Evolutionary conservation across 2,329 filamentous ascomycete genomes (phyloP).

Genomic region (Cladophialophora bantiana): DNA sequence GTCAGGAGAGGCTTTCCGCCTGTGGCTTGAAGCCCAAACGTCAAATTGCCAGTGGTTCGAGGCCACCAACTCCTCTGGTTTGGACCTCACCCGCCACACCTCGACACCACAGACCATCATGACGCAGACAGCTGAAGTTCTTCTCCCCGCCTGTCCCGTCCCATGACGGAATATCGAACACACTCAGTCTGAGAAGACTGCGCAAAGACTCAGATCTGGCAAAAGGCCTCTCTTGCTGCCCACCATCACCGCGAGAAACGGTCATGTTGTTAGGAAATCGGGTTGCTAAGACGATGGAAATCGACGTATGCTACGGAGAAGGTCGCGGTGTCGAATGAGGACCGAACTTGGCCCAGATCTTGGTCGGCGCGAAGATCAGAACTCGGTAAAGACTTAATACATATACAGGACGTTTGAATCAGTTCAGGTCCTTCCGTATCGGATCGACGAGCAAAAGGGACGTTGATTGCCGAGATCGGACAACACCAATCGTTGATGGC

Average conservation of each 20-base stretch:
- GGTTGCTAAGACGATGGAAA: neutral
- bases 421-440: neutral
- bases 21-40: slow-evolving; percentile 11
- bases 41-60: neutral
- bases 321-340: neutral
- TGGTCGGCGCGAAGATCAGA: slow-evolving; percentile 3
- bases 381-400: neutral
- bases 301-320: neutral
- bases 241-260: neutral
- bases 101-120: slow-evolving; percentile 1
- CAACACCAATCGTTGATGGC: neutral
- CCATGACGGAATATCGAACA: neutral
- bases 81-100: slow-evolving; percentile 13
- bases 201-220: neutral
- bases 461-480: slow-evolving; percentile 15
- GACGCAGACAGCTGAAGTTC: neutral
- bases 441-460: slow-evolving; percentile 14
- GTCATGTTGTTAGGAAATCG: neutral
- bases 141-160: neutral
- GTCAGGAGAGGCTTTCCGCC: slow-evolving; percentile 1
- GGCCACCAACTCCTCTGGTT: neutral
- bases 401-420: slow-evolving; percentile 3
- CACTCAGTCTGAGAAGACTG: neutral
- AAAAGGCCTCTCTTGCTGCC: neutral
- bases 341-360: neutral